Evolutionary conservation across 257 asterid genomes (phyloP).

Genomic region (Salvia hispanica): DNA sequence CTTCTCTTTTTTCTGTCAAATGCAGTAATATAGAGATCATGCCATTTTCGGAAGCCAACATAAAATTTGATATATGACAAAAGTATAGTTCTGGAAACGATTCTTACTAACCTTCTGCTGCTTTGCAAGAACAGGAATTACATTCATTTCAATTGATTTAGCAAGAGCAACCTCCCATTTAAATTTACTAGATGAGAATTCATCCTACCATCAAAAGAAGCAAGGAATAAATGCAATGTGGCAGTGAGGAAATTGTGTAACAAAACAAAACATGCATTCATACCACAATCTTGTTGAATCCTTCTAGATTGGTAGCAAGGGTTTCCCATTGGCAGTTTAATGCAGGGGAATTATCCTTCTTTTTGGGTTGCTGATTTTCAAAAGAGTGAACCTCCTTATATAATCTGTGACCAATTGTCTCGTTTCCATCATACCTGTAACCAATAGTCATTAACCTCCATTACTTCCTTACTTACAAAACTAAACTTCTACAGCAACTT

Average conservation of each 20-base stretch:
- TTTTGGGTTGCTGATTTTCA: slow-evolving; percentile 37
- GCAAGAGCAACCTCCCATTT: slow-evolving; percentile 62
- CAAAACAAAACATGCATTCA: slow-evolving; percentile 22
- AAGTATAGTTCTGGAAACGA: slow-evolving; percentile 10
- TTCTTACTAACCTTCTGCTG: slow-evolving; percentile 61
- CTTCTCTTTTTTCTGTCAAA: slow-evolving; percentile 71
- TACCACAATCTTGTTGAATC: slow-evolving; percentile 73
- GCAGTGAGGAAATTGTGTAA: slow-evolving; percentile 23
- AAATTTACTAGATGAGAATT: slow-evolving; percentile 57
- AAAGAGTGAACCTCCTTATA: slow-evolving; percentile 63
- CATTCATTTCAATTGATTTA: slow-evolving; percentile 50
- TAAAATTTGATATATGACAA: slow-evolving; percentile 8
- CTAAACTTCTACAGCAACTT: slow-evolving; percentile 22
- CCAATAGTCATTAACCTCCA: slow-evolving; percentile 30
- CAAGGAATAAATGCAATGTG: slow-evolving; percentile 28
- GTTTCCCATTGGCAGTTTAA: slow-evolving; percentile 74
- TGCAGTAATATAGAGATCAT: slow-evolving; percentile 27
- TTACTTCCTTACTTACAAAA: slow-evolving; percentile 18
- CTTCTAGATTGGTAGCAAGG: slow-evolving; percentile 80
- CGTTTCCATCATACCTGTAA: slow-evolving; percentile 81
- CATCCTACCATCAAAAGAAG: slow-evolving; percentile 53
- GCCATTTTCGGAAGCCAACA: slow-evolving; percentile 25
- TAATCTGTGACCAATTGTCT: slow-evolving; percentile 68
- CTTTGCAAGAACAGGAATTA: slow-evolving; percentile 71
- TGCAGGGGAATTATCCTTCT: slow-evolving; percentile 36